Conservation (phyloP, 2,329 filamentous ascomycete species). For the Fusarium sp. region DNA sequence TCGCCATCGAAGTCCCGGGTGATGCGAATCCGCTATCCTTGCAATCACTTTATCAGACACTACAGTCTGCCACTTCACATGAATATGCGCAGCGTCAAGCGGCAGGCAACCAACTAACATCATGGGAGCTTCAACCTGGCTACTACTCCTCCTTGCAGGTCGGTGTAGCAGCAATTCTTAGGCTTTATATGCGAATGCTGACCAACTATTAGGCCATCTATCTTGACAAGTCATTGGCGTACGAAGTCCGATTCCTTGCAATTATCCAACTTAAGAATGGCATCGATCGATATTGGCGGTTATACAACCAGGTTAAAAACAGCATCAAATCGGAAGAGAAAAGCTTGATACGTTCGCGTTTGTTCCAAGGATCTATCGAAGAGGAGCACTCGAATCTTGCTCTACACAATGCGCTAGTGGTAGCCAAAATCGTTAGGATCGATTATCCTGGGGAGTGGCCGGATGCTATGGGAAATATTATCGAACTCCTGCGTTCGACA, state of each 20-base stretch:
- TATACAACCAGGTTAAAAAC: constrained; percentile 66
- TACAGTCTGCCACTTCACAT: constrained; percentile 72
- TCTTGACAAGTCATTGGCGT: constrained; percentile 79
- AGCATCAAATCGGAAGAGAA: constrained; percentile 82
- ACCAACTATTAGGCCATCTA: constrained; percentile 72
- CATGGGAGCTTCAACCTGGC: constrained; percentile 74
- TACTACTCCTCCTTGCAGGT: constrained; percentile 79
- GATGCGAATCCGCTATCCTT: constrained; percentile 79
- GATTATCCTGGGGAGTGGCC: constrained; percentile 92
- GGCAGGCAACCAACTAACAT: constrained; percentile 74
- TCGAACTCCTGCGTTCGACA: constrained; percentile 68
- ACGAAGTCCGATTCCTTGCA: constrained; percentile 85
- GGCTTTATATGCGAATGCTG: constrained; percentile 12
- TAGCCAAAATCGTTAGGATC: constrained; percentile 87
- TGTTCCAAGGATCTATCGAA: constrained; percentile 80
- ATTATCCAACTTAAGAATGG: constrained; percentile 97
- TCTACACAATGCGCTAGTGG: constrained; percentile 86
- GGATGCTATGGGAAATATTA: constrained; percentile 68
- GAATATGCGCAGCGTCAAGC: constrained; percentile 73
- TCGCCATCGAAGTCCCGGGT: constrained; percentile 81
- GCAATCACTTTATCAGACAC: constrained; percentile 71
- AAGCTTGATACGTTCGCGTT: constrained; percentile 75
- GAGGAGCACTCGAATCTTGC: constrained; percentile 82
- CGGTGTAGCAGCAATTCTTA: constrained; percentile 29
- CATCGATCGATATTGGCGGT: constrained; percentile 92